Evolutionary conservation across 305 asterid species (phyloP).

Genomic region (Rubia balearica): DNA sequence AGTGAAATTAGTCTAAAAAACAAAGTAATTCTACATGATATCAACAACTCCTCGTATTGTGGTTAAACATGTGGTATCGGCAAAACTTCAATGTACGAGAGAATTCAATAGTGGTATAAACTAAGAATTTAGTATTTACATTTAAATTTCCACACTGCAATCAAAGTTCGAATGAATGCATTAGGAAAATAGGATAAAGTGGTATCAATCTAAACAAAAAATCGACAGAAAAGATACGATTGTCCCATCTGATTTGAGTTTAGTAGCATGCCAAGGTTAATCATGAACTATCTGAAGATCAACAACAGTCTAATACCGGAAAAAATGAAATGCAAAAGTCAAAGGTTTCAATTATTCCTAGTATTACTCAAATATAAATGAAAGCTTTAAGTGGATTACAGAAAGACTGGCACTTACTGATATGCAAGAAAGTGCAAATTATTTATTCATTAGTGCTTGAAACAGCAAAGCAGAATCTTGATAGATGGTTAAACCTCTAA

Average conservation of each 20-base stretch:
- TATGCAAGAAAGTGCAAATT: neutral
- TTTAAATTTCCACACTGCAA: neutral
- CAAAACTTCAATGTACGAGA: neutral
- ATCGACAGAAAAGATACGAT: neutral
- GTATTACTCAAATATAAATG: neutral
- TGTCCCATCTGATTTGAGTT: neutral
- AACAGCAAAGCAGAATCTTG: neutral
- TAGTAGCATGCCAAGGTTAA: neutral
- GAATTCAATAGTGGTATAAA: too few species aligned
- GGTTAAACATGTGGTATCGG: neutral
- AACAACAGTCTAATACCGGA: neutral
- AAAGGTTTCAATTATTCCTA: neutral
- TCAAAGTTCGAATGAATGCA: neutral
- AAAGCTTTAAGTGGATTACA: neutral
- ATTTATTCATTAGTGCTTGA: neutral
- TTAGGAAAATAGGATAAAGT: neutral
- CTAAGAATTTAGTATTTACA: neutral
- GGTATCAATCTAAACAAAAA: neutral
- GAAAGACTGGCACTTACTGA: conserved; percentile 1
- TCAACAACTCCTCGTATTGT: neutral
- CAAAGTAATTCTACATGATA: neutral
- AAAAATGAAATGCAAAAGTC: neutral
- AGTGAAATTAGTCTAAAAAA: neutral
- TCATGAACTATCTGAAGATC: neutral
- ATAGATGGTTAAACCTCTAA: neutral